Base-by-base conservation (phyloP, 805 yeast species). In the Sungouiozyma intestinalis region DNA sequence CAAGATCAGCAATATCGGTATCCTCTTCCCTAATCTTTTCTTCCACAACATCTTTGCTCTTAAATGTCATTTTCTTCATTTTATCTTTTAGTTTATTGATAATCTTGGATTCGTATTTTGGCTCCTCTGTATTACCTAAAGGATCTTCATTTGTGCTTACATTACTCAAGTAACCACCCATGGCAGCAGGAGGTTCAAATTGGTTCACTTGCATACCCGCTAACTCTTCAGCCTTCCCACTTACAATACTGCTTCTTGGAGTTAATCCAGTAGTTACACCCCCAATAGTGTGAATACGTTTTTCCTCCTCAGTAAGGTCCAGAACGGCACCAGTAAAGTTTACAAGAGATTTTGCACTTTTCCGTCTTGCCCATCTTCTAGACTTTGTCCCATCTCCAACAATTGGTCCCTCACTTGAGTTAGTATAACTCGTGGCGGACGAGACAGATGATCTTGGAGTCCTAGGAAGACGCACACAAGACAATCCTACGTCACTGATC, bases 401-500 rank as follows among this genome's bases (percentile, higher is more conserved):
- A 3, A 40, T 20, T 27, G 46, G 40, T 7, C 45, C 19, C 3
- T 40, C 42, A 15, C 35, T 42, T 9, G 48, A 43, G 4, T 47
- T 21, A 6, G 46, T 41, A 18, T 51, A 41, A 13, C 47, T 40
- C 5, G 46, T 34, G 1, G 39, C 39, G 14, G 51, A 41, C 21
- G 53, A 43, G 2, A 58, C 54, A 8, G 62, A 52, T 33, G 56
- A 46, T 49, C 58, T 52, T 33, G 54, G 54, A 21, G 55, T 58
- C 43, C 55, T 51, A 38, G 57, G 63, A 43, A 52, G 46, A 40
- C 56, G 53, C 16, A 55, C 51, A 39, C 59, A 77, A 0, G 85
- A 73, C 37, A 77, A 72, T 45, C 95, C 96, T 36, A 84, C 85
- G 64, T 88, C 92, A 57, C 85, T 92, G 57, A 87, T 85, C 77